phyloP scores from a whole-genome alignment of 2,329 filamentous ascomycete genomes.

The Blastomyces parvus region DNA sequence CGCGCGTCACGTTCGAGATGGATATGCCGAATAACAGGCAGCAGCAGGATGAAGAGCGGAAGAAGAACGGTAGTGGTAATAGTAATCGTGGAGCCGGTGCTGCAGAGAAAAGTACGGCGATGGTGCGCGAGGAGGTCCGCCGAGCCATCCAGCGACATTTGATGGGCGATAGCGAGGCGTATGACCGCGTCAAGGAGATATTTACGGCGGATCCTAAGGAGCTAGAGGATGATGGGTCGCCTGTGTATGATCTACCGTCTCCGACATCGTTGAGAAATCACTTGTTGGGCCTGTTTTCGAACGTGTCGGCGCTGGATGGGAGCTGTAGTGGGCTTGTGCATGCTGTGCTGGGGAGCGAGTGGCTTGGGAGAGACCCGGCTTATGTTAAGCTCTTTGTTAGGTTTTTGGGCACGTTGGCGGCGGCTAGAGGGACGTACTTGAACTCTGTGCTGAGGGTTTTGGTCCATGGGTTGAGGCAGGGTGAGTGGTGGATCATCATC shows the following conservation, averaged over 20 bases:
- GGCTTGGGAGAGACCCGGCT: constrained; percentile 52
- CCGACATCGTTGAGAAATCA: constrained; percentile 48
- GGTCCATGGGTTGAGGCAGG: constrained; percentile 61
- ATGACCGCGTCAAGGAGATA: constrained; percentile 47
- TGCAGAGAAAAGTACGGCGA: constrained; percentile 44
- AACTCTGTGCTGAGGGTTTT: constrained; percentile 67
- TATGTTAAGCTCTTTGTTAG: constrained; percentile 49
- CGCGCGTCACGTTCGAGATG: constrained; percentile 36
- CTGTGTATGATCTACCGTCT: constrained; percentile 40
- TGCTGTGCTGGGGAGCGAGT: constrained; percentile 49
- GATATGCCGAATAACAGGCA: constrained; percentile 23
- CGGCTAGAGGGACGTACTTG: constrained; percentile 72
- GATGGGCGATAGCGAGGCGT: constrained; percentile 45
- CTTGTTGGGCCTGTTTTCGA: constrained; percentile 48
- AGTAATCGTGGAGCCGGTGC: no score
- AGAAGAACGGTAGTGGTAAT: not conserved
- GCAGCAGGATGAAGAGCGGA: not conserved
- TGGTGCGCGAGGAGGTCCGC: constrained; percentile 53
- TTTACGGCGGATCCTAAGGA: constrained; percentile 42
- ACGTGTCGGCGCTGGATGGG: constrained; percentile 46
- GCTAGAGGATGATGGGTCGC: constrained; percentile 24
- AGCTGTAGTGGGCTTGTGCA: constrained; percentile 50
- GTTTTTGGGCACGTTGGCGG: constrained; percentile 58
- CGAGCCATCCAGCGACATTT: constrained; percentile 47
- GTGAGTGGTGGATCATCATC: constrained; percentile 39